Evolutionary conservation across 2,329 filamentous ascomycete genomes (phyloP), one percentile per base, ranked within the genome.

Genomic region (Colletotrichum spaethianum): DNA sequence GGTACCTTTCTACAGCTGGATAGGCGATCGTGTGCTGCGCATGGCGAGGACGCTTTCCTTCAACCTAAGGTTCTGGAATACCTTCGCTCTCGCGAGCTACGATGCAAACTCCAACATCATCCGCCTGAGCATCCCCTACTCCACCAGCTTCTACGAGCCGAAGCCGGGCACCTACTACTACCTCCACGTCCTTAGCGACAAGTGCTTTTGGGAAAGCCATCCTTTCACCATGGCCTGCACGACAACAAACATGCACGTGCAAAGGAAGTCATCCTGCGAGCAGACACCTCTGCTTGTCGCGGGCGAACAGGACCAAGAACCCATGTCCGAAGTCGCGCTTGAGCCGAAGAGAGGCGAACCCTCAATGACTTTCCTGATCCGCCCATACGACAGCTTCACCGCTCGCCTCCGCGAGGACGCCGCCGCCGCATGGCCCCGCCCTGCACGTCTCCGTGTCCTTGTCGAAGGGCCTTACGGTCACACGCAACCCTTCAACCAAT

Each of bases 1-100:
- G 84, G 79, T 85, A 0, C 86, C 86, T 3, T 78, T 84, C 3
- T 77, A 79, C 14, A 81, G 90, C 36, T 90, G 88, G 89, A 61
- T 82, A 0, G 75, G 83, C 1, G 88, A 90, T 64, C 83, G 88
- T 2, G 60, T 84, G 9, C 67, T 87, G 0, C 84, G 89, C 0
- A 69, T 85, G 4, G 63, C 81, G 0, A 85, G 88, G 1, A 81
- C 85, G 26, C 48, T 83, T 5, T 77, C 79, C 2, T 85, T 85
- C 75, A 86, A 85, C 73, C 76, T 77, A 1, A 76, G 70, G 44
- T 78, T 82, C 56, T 85, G 82, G 81, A 77, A 79, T 2, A 83
- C 80, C 0, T 76, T 75, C 33, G 83, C 80, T 0, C 67, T 75
- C 1, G 80, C 80, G 1, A 78, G 79, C 0, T 86, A 83, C 72